Evolutionary conservation across 2,329 filamentous ascomycete species (phyloP), one percentile per base, ranked within the genome.

Genomic region (Diplodia intermedia): DNA sequence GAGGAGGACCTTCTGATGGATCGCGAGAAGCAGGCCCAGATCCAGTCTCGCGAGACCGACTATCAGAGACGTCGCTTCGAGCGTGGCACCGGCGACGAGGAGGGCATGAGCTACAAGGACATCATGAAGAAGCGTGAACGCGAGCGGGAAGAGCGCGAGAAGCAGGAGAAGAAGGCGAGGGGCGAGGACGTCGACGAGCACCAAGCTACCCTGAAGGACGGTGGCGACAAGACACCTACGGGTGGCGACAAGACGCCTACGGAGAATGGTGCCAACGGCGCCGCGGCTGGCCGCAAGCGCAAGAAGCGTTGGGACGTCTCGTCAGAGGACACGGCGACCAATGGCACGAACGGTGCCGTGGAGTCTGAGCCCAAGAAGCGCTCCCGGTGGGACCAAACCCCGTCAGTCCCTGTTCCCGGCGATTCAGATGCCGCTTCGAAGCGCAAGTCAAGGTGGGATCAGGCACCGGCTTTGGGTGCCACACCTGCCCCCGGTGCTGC

Each of bases 21-120:
- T 54, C 88, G 90, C 73, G 95, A 98, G 83, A 92, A 94, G 81
- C 92, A 93, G 78, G 93, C 91, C 68, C 90, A 94, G 74, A 98
- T 99, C 76, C 86, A 90, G 70, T 94, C 96, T 77, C 91, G 95
- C 75, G 94, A 98, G 83, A 96, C 93, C 71, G 94, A 98, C 77
- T 99, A 99, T 78, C 96, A 99, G 82, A 97, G 97, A 82, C 92
- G 94, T 72, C 89, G 94, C 69, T 96, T 97, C 79, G 90, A 97
- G 78, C 93, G 95, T 70, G 89, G 88, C 65, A 75, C 79, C 55
- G 85, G 98, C 71, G 95, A 93, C 26, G 87, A 88, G 67, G 90
- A 93, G 72, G 93, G 92, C 20, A 85, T 91, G 70, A 94, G 89
- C 69, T 99, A 98, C 78, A 89, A 91, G 73, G 92, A 97, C 71